Conservation (phyloP, 2,329 filamentous ascomycete species). For the Stagonosporopsis cucurbitacearum region DNA sequence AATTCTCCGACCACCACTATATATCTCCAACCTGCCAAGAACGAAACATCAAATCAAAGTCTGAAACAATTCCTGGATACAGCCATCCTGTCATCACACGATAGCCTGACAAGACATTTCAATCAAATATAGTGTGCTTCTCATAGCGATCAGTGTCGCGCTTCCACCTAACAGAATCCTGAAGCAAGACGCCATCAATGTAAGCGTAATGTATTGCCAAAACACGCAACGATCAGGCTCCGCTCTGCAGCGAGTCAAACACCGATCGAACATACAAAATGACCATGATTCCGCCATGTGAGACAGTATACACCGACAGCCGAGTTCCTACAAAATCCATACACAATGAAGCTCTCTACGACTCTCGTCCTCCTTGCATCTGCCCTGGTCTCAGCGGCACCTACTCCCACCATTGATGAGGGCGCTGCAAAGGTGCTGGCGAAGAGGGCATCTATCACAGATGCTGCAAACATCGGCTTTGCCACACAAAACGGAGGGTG, state of each 20-base stretch:
- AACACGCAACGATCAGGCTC: neutral
- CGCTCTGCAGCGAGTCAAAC: conserved; percentile 6
- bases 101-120: conserved; percentile 5
- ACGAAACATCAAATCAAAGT: conserved; percentile 6
- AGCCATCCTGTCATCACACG: neutral
- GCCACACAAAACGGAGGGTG: conserved; percentile 54
- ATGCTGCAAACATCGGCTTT: conserved; percentile 46
- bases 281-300: neutral
- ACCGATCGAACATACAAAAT: conserved; percentile 17
- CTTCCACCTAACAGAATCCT: conserved; percentile 23
- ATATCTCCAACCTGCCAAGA: conserved; percentile 17
- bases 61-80: neutral
- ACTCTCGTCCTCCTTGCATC: conserved; percentile 18
- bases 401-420: conserved; percentile 20
- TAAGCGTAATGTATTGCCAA: neutral
- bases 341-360: conserved; percentile 22
- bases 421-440: conserved; percentile 13
- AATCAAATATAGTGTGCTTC: neutral
- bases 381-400: conserved; percentile 20
- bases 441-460: conserved; percentile 25
- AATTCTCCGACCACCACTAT: conserved; percentile 18
- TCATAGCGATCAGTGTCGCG: neutral
- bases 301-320: neutral
- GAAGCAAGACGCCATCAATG: conserved; percentile 10
- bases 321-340: neutral